phyloP scores from a whole-genome alignment of 2,329 filamentous ascomycete genomes.

The Claviceps capensis region DNA sequence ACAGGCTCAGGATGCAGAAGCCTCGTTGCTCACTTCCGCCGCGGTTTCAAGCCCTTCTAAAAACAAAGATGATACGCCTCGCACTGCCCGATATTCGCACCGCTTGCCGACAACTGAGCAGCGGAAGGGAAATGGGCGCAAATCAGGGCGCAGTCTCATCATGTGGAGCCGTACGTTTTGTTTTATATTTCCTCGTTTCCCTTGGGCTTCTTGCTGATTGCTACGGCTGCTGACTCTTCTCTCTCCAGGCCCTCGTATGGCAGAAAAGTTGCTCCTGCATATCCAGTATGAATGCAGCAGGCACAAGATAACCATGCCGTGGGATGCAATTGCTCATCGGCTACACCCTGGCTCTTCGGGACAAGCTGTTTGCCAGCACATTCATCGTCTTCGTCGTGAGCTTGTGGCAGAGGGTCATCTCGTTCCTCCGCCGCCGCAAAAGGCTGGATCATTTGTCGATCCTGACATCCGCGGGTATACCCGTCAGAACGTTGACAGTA shows the following conservation, averaged over 20 bases:
- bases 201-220: background rate
- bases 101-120: constrained; percentile 13
- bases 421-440: constrained; percentile 23
- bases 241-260: constrained; percentile 29
- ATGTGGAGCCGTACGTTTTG: constrained; percentile 27
- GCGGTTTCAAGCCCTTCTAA: constrained; percentile 2
- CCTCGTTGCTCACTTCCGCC: constrained; percentile 1
- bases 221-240: background rate
- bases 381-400: constrained; percentile 20
- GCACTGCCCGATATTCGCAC: constrained; percentile 12
- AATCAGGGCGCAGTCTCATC: constrained; percentile 24
- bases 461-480: constrained; percentile 20
- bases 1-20: constrained; percentile 5
- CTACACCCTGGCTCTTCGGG: constrained; percentile 27
- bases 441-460: constrained; percentile 11
- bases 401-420: constrained; percentile 26
- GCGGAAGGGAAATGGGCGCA: constrained; percentile 15
- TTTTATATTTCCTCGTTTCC: background rate
- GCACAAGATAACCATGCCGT: constrained; percentile 21
- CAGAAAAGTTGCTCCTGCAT: constrained; percentile 29
- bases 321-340: constrained; percentile 26
- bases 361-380: constrained; percentile 23
- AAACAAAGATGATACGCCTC: constrained; percentile 4
- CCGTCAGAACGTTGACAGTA: constrained; percentile 13
- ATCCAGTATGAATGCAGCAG: constrained; percentile 25